Evolutionary conservation across 2,329 filamentous ascomycete genomes (phyloP).

Genomic region (Paecilomyces sp.): DNA sequence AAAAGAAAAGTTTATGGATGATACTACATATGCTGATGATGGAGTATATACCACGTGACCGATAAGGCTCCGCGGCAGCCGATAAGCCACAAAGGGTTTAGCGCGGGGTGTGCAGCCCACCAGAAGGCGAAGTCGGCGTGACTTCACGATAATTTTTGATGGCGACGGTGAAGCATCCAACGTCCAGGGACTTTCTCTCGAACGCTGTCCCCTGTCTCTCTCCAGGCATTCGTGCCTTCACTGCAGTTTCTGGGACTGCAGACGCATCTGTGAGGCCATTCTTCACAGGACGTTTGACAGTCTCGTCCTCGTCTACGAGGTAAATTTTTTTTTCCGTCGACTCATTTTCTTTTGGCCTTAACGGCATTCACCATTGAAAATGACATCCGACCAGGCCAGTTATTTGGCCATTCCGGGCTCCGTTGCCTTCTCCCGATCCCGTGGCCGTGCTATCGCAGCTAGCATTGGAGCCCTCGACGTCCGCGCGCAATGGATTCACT

Average conservation of each 20-base stretch:
- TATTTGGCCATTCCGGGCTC: constrained; percentile 33
- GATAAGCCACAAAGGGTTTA: constrained; percentile 20
- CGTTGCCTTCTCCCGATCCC: constrained; percentile 40
- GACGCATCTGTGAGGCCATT: constrained; percentile 9
- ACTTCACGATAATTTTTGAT: constrained; percentile 1
- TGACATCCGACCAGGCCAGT: constrained; percentile 24
- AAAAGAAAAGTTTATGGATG: too few species aligned
- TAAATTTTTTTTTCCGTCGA: neutral
- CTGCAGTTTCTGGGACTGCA: constrained; percentile 9
- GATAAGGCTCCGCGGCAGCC: constrained; percentile 10
- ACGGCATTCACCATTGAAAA: constrained; percentile 12
- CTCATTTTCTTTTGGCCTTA: neutral
- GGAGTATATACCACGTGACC: constrained; percentile 10
- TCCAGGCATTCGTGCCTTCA: neutral
- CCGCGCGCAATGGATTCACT: constrained; percentile 51
- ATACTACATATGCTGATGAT: neutral
- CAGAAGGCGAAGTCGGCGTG: constrained; percentile 5
- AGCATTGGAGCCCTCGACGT: constrained; percentile 38
- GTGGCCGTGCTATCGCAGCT: constrained; percentile 34
- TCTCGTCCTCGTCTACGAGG: neutral
- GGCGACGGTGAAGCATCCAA: neutral
- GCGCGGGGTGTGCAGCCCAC: constrained; percentile 14
- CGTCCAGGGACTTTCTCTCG: neutral
- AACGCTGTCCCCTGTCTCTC: neutral
- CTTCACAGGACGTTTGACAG: constrained; percentile 4